Evolutionary conservation across 169 alveolate species (phyloP).

Genomic region (Theileria annulata): DNA sequence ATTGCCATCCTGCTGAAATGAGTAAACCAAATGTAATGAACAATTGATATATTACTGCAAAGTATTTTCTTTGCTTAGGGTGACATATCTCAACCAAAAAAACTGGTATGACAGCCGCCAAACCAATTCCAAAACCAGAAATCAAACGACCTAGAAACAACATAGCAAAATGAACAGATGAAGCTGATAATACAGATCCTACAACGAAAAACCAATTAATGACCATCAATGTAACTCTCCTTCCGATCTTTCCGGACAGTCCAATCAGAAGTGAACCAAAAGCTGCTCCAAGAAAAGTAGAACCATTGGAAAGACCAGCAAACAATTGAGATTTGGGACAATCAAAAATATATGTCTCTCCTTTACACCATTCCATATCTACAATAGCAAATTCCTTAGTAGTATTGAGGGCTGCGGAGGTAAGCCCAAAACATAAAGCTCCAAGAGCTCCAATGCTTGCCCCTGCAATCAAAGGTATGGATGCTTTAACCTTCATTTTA

Average conservation of each 20-base stretch:
- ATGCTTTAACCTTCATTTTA: not conserved
- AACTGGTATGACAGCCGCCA: slow-evolving; percentile 80
- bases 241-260: slow-evolving; percentile 59
- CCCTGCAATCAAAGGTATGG: slow-evolving; percentile 14
- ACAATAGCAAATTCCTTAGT: slow-evolving; percentile 69
- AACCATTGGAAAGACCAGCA: slow-evolving; percentile 62
- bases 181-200: slow-evolving; percentile 62
- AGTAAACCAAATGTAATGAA: slow-evolving; percentile 79
- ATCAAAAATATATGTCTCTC: slow-evolving; percentile 1
- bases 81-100: slow-evolving; percentile 83
- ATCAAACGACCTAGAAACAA: slow-evolving; percentile 75
- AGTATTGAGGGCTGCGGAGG: slow-evolving; percentile 61
- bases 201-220: slow-evolving; percentile 60
- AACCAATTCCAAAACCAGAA: slow-evolving; percentile 81
- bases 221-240: slow-evolving; percentile 62
- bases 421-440: slow-evolving; percentile 69
- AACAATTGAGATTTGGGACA: slow-evolving; percentile 30
- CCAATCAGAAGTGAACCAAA: slow-evolving; percentile 69
- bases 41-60: slow-evolving; percentile 76
- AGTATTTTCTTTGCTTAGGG: slow-evolving; percentile 73
- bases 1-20: slow-evolving; percentile 72
- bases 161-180: slow-evolving; percentile 66
- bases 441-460: slow-evolving; percentile 60
- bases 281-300: slow-evolving; percentile 72
- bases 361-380: slow-evolving; percentile 73